A percentile compares a stretch with the other conserved stretches of the same genome.
Conservation (phyloP, 1,284 basidiomycete species). For the Cutaneotrichosporon cutaneum region DNA sequence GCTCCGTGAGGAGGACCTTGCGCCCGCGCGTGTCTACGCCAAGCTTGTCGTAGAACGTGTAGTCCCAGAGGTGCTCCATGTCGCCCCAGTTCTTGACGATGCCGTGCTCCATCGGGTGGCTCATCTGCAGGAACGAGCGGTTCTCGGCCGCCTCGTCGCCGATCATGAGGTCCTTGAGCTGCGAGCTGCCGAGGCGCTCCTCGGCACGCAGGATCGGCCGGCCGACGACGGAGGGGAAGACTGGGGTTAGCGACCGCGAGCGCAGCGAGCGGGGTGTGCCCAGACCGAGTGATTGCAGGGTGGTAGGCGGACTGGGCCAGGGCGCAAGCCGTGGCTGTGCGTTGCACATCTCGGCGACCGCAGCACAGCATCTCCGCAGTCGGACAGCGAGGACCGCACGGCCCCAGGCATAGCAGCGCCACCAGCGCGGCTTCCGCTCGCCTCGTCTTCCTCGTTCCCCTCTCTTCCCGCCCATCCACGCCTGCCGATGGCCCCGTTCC, state of each 20-base stretch:
- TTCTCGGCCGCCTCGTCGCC: conserved; percentile 93
- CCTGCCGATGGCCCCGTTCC: too few relatives aligned
- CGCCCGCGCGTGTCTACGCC: conserved; percentile 79
- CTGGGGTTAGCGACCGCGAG: conserved; percentile 53
- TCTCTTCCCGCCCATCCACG: too few relatives aligned
- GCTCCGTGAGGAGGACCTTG: conserved; percentile 94
- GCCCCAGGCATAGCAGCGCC: too few relatives aligned
- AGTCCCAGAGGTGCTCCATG: conserved; percentile 98
- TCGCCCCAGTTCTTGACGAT: conserved; percentile 99
- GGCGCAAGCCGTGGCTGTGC: not conserved
- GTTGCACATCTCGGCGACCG: not conserved
- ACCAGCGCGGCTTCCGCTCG: too few relatives aligned
- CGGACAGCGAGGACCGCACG: not conserved
- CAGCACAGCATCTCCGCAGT: not conserved
- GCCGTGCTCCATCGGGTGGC: conserved; percentile 99
- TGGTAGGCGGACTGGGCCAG: not conserved
- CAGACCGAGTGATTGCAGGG: not conserved
- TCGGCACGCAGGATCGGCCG: conserved; percentile 96
- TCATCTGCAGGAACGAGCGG: conserved; percentile 92
- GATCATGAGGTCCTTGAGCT: conserved; percentile 96
- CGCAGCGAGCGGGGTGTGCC: not conserved
- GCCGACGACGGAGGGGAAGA: conserved; percentile 95
- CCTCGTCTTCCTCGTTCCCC: too few relatives aligned
- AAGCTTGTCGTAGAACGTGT: conserved; percentile 96
- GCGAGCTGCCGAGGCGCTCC: conserved; percentile 77